These are phyloP conservation scores for Wallacemonas sp. DNA, from an alignment of 208 protist species.

Conservation along the genomic window DNA sequence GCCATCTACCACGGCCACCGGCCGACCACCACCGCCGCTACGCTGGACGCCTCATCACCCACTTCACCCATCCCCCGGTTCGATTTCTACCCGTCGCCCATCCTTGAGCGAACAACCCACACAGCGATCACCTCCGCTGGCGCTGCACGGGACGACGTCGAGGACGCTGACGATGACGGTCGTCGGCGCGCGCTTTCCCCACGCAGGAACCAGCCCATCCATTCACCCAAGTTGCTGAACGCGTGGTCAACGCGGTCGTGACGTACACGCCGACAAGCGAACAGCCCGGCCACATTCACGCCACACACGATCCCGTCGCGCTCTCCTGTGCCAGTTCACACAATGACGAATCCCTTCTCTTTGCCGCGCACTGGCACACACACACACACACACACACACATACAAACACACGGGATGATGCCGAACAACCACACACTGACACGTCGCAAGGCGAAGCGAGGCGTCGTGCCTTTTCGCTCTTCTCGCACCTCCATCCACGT, in stretches of 20 bases:
- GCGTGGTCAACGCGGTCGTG: neutral
- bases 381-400: conserved; percentile 10
- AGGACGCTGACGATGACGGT: neutral
- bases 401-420: neutral
- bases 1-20: neutral
- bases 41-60: neutral
- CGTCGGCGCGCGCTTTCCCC: neutral
- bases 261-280: no score
- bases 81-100: neutral
- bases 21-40: neutral
- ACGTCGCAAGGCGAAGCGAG: no score
- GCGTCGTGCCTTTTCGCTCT: no score
- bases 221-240: neutral
- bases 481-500: no score
- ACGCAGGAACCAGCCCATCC: neutral
- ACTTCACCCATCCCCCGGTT: neutral
- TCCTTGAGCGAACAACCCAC: neutral
- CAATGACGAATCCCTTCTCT: conserved; percentile 1
- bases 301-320: no score
- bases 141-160: neutral
- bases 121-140: neutral
- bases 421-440: no score
- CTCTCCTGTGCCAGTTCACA: neutral
- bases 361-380: neutral
- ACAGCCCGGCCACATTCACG: no score